A percentile compares a stretch with the other conserved stretches of the same genome.
These are phyloP conservation scores for Yamadazyma takamatsuzukensis DNA, from an alignment of 805 yeast species.

Conservation along the genomic window DNA sequence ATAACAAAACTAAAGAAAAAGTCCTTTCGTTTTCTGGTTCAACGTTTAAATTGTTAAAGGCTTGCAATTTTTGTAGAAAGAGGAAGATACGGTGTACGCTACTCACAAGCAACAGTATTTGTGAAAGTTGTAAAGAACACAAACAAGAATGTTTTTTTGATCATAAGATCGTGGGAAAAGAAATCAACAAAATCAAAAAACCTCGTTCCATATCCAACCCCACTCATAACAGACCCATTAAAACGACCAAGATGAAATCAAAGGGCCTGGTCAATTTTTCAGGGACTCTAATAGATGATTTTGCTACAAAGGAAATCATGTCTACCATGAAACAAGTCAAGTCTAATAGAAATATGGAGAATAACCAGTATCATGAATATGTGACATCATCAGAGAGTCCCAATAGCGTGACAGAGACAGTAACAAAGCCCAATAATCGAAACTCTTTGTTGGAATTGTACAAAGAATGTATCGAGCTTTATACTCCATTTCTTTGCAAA, in stretches of 20 bases:
- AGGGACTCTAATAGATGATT: constrained; percentile 14
- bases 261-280: constrained; percentile 11
- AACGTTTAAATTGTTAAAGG: constrained; percentile 16
- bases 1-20: constrained; percentile 1
- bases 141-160: constrained; percentile 15
- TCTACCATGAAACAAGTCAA: neutral
- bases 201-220: neutral
- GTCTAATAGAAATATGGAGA: neutral
- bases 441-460: constrained; percentile 7
- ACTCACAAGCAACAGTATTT: constrained; percentile 4
- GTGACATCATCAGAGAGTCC: neutral
- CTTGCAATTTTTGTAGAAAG: constrained; percentile 18
- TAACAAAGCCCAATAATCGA: neutral
- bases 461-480: constrained; percentile 13
- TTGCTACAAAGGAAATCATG: constrained; percentile 9
- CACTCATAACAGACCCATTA: neutral
- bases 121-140: constrained; percentile 15
- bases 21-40: constrained; percentile 6
- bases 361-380: neutral
- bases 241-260: constrained; percentile 3
- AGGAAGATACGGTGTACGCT: constrained; percentile 17
- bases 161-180: constrained; percentile 12
- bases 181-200: no score
- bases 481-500: constrained; percentile 16
- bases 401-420: no score